These are phyloP conservation scores for Suhomyces kilbournensis DNA, from an alignment of 805 yeast genomes.

Conservation along the genomic window DNA sequence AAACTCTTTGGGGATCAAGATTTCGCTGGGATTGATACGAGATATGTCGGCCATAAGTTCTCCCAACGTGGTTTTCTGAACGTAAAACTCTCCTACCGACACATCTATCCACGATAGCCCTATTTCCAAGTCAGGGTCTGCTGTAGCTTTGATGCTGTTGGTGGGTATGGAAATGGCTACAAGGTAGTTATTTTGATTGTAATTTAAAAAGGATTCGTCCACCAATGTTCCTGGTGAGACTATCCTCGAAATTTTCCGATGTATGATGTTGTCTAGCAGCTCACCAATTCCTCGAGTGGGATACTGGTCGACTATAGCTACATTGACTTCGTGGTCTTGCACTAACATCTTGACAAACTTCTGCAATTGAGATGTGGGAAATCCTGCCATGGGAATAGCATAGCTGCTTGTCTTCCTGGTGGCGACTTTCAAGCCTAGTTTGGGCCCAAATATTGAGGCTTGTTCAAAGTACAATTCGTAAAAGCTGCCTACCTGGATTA, in stretches of 20 bases:
- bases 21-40: constrained; percentile 78
- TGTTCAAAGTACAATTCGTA: constrained; percentile 88
- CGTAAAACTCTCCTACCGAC: constrained; percentile 74
- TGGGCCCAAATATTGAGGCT: constrained; percentile 69
- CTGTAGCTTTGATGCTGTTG: constrained; percentile 34
- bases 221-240: constrained; percentile 91
- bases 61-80: constrained; percentile 58
- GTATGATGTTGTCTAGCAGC: constrained; percentile 37
- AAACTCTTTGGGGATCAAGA: constrained; percentile 53
- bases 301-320: constrained; percentile 77
- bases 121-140: constrained; percentile 44
- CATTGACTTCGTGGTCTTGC: constrained; percentile 64
- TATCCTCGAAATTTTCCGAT: constrained; percentile 72
- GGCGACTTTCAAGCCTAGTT: constrained; percentile 71
- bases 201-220: constrained; percentile 80
- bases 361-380: constrained; percentile 70
- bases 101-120: constrained; percentile 90
- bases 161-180: constrained; percentile 62
- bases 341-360: constrained; percentile 74
- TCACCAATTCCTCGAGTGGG: constrained; percentile 15
- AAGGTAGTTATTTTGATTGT: constrained; percentile 66
- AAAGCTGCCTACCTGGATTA: constrained; percentile 82
- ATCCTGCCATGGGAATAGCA: constrained; percentile 81
- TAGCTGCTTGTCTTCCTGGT: constrained; percentile 44
- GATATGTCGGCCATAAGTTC: constrained; percentile 69